phyloP scores from a whole-genome alignment of 1,284 basidiomycete species.

The Cronartium quercuum region DNA sequence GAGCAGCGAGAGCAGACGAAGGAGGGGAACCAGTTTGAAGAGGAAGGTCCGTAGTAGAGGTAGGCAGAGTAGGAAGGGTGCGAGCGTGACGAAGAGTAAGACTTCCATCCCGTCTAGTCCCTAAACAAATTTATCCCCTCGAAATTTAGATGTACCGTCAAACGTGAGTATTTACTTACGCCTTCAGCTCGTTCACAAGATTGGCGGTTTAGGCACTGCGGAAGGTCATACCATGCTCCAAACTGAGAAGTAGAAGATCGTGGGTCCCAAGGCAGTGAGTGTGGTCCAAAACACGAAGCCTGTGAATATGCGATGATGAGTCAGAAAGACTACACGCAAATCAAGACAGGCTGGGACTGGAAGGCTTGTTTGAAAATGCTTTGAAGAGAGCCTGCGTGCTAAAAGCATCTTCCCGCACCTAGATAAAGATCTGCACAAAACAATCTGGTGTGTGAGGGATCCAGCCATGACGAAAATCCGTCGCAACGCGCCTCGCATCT shows the following conservation, averaged over 20 bases:
- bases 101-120: constrained; percentile 42
- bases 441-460: background rate
- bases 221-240: constrained; percentile 63
- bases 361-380: background rate
- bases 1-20: constrained; percentile 16
- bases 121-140: background rate
- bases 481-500: no score
- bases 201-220: background rate
- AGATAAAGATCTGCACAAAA: constrained; percentile 58
- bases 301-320: constrained; percentile 46
- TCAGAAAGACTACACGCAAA: background rate
- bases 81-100: constrained; percentile 42
- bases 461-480: no score
- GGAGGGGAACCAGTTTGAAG: background rate
- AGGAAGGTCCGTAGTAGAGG: constrained; percentile 7
- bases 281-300: constrained; percentile 83
- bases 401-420: constrained; percentile 50
- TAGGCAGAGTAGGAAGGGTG: constrained; percentile 28
- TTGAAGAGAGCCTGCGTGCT: background rate
- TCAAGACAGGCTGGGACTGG: background rate
- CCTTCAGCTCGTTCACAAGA: background rate
- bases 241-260: constrained; percentile 85
- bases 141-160: background rate
- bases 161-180: background rate
- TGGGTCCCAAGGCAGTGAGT: constrained; percentile 71